A percentile compares a stretch with the other conserved stretches of the same genome.
Conservation (phyloP, 805 yeast genomes). For the Myxozyma neotropica region DNA sequence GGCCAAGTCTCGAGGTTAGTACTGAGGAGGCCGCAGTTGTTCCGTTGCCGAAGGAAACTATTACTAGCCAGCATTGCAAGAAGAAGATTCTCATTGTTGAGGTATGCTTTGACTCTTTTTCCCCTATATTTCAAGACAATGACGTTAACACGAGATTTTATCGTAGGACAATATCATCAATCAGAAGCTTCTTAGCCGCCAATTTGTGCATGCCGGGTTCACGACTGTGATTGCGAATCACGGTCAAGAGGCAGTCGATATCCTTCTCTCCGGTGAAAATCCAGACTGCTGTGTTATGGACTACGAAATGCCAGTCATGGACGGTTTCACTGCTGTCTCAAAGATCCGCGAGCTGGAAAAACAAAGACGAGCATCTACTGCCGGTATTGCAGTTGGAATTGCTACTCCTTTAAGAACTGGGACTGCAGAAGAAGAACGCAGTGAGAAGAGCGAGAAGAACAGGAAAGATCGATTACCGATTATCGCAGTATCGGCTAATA, state of each 20-base stretch:
- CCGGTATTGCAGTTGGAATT: not conserved
- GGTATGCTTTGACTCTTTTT: slow-evolving; percentile 6
- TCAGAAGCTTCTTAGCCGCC: slow-evolving; percentile 88
- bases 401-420: not conserved
- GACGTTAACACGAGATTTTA: not conserved
- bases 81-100: slow-evolving; percentile 77
- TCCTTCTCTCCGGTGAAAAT: slow-evolving; percentile 17
- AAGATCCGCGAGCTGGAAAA: slow-evolving; percentile 32
- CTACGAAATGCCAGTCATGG: slow-evolving; percentile 37
- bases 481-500: slow-evolving; percentile 35
- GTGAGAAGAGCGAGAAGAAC: not conserved
- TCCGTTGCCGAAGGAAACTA: not conserved
- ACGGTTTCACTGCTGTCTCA: slow-evolving; percentile 38
- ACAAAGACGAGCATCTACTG: not conserved
- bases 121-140: not conserved
- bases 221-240: slow-evolving; percentile 79
- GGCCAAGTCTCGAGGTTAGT: slow-evolving; percentile 3
- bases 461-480: slow-evolving; percentile 26
- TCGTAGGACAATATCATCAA: slow-evolving; percentile 83
- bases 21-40: not conserved
- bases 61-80: not conserved
- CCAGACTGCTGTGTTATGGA: slow-evolving; percentile 34
- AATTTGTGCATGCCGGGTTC: slow-evolving; percentile 84
- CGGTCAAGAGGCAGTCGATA: slow-evolving; percentile 83
- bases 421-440: not conserved